Conservation (phyloP, 2,329 filamentous ascomycete species). For the Neonectria sp. region DNA sequence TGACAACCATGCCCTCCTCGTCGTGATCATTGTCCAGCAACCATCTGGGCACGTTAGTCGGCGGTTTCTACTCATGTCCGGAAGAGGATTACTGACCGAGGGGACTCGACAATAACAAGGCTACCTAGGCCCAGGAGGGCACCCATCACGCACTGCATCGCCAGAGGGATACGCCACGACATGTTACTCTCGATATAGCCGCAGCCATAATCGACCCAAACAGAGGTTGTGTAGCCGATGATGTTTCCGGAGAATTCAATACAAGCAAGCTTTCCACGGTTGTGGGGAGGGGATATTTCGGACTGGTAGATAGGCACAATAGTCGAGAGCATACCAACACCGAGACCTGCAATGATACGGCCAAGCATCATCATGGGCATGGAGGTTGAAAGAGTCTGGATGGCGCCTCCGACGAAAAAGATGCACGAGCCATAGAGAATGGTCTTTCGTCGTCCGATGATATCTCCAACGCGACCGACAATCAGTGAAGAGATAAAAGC, state of each 20-base stretch:
- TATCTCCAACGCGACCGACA: slow-evolving; percentile 91
- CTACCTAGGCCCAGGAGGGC: slow-evolving; percentile 87
- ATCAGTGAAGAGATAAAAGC: slow-evolving; percentile 91
- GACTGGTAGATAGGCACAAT: slow-evolving; percentile 96
- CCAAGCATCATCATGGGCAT: slow-evolving; percentile 93
- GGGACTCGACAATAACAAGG: slow-evolving; percentile 95
- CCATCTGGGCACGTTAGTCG: slow-evolving; percentile 75
- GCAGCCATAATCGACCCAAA: slow-evolving; percentile 99
- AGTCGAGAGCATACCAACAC: slow-evolving; percentile 90
- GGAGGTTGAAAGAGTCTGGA: slow-evolving; percentile 85
- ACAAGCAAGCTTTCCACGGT: slow-evolving; percentile 94
- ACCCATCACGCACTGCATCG: slow-evolving; percentile 97
- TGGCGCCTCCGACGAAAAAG: slow-evolving; percentile 86
- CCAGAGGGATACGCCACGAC: slow-evolving; percentile 91
- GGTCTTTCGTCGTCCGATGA: slow-evolving; percentile 89
- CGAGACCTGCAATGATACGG: slow-evolving; percentile 86
- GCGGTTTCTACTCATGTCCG: slow-evolving; percentile 22
- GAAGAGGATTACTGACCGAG: slow-evolving; percentile 72
- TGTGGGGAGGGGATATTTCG: slow-evolving; percentile 96
- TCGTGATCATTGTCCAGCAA: slow-evolving; percentile 97
- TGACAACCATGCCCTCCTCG: slow-evolving; percentile 98
- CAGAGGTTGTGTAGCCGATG: slow-evolving; percentile 93
- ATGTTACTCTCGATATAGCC: slow-evolving; percentile 88
- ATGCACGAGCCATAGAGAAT: slow-evolving; percentile 95
- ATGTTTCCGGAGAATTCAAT: slow-evolving; percentile 99